Conservation (phyloP, 257 asterid genomes). For the Nyctanthes arbortristis region DNA sequence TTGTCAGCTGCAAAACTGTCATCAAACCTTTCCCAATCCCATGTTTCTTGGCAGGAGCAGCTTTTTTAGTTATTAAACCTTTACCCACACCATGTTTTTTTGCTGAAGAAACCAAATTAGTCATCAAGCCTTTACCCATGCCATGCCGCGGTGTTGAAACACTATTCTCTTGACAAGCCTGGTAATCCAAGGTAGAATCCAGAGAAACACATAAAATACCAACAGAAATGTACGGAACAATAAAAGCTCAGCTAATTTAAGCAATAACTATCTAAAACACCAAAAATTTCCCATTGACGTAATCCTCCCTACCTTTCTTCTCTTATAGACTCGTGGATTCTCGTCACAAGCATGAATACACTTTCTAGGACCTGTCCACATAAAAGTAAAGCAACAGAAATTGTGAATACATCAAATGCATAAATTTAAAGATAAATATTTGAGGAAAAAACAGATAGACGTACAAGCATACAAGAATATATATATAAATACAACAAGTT, state of each 20-base stretch:
- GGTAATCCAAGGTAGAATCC: slow-evolving; percentile 42
- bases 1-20: slow-evolving; percentile 47
- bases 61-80: slow-evolving; percentile 45
- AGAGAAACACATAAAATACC: slow-evolving; percentile 42
- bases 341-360: slow-evolving; percentile 43
- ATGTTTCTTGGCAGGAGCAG: slow-evolving; percentile 38
- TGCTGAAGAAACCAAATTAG: slow-evolving; percentile 33
- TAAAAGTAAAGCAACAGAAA: slow-evolving; percentile 28
- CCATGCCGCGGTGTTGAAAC: slow-evolving; percentile 49
- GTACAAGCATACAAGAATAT: background rate
- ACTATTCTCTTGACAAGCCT: slow-evolving; percentile 41
- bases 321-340: slow-evolving; percentile 42
- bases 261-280: background rate
- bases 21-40: slow-evolving; percentile 76
- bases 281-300: background rate
- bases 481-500: background rate
- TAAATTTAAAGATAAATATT: background rate
- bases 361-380: slow-evolving; percentile 55
- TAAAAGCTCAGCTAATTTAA: slow-evolving; percentile 15
- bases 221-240: slow-evolving; percentile 16
- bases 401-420: slow-evolving; percentile 1
- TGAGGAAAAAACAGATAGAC: background rate
- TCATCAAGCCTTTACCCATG: slow-evolving; percentile 74
- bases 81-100: slow-evolving; percentile 63
- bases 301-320: slow-evolving; percentile 66